Evolutionary conservation across 768 basidiomycete species (phyloP), one percentile per base, ranked within the genome.

Genomic region (Podaxis sp.): DNA sequence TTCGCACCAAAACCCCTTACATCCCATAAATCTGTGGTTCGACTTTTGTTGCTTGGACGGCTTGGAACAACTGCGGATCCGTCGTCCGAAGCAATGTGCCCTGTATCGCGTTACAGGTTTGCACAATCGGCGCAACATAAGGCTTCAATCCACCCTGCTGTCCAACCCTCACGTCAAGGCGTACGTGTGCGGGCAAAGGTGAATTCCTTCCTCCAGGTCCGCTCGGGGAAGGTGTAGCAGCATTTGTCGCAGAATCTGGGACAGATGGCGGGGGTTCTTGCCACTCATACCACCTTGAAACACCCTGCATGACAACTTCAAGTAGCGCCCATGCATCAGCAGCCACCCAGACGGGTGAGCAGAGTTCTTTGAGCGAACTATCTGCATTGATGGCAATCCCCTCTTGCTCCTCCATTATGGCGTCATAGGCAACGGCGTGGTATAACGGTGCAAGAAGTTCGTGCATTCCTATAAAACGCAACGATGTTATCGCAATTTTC

Each of bases 11-110:
- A 57, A 58, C 19, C 61, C 36, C 92, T 73, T 75, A 95, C 91
- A 99, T 95, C 61, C 93, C 95, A 76, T 95, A 99, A 19, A 99
- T 91, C 72, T 99, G 97, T 4, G 96, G 95, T 73, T 99, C 97
- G 46, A 99, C 88, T 5, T 92, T 92, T 42, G 87, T 83, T 39
- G 82, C 82, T 67, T 93, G 88, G 77, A 99, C 79, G 57, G 83
- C 81, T 63, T 84, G 83, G 80, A 87, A 90, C 22, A 99, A 77
- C 48, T 85, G 73, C 17, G 93, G 93, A 74, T 99, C 97, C 28
- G 92, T 85, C 24, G 80, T 80, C 71, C 87, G 87, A 19, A 99
- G 80, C 13, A 92, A 76, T 28, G 78, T 81, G 2, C 84, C 84
- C 69, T 98, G 95, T 42, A 99, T 85, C 53, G 83, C 79, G 66